Evolutionary conservation across 2,329 filamentous ascomycete genomes (phyloP).

Genomic region (Alternaria panax): DNA sequence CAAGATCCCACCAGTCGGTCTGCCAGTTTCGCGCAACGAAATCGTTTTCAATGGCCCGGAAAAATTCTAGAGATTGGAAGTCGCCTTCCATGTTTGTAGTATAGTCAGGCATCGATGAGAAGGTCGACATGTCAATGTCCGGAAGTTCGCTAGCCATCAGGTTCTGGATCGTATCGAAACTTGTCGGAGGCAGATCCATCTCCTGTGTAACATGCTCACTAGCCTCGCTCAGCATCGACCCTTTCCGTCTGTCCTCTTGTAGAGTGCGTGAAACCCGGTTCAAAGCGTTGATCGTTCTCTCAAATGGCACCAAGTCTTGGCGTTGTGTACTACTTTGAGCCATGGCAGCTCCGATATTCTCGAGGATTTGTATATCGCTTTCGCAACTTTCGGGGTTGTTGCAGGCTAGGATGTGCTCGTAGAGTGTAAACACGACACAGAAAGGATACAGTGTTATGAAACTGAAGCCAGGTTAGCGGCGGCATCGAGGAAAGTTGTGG

Average conservation of each 20-base stretch:
- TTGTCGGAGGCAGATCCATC: conserved; percentile 1
- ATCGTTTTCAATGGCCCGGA: conserved; percentile 41
- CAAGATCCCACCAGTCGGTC: conserved; percentile 39
- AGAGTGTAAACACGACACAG: conserved; percentile 40
- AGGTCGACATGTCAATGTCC: conserved; percentile 25
- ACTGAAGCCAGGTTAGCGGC: conserved; percentile 13
- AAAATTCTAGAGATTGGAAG: conserved; percentile 34
- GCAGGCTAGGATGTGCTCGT: conserved; percentile 38
- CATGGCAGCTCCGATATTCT: conserved; percentile 33
- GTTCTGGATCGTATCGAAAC: conserved; percentile 17
- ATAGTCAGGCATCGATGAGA: conserved; percentile 28
- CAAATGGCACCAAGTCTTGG: conserved; percentile 30
- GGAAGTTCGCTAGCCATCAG: conserved; percentile 20
- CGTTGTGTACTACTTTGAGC: conserved; percentile 20
- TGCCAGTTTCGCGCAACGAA: conserved; percentile 41
- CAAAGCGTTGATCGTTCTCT: conserved; percentile 38
- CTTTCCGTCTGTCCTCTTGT: conserved; percentile 30
- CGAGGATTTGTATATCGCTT: conserved; percentile 32
- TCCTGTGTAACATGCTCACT: background rate
- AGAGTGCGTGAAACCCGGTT: conserved; percentile 39
- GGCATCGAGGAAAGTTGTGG: background rate
- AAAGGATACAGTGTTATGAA: conserved; percentile 44
- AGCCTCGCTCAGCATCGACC: background rate
- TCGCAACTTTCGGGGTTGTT: conserved; percentile 33
- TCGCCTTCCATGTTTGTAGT: conserved; percentile 25